These are phyloP conservation scores for Gonium pectorale DNA, from an alignment of 139 green algal species.

Conservation along the genomic window DNA sequence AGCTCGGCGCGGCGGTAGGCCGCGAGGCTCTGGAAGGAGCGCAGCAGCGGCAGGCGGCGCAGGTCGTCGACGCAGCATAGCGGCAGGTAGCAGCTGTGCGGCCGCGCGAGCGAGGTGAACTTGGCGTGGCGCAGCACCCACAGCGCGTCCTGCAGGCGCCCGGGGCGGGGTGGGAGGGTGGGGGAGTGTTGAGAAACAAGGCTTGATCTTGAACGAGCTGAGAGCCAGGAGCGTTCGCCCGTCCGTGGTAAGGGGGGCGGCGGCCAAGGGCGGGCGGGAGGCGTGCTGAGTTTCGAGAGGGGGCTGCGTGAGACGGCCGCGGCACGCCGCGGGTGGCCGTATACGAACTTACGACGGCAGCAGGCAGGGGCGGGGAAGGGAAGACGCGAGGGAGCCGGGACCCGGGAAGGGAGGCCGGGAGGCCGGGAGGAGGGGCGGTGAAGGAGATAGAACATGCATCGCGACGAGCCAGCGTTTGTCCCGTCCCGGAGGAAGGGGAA, in stretches of 20 bases:
- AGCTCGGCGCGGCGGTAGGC: constrained; percentile 54
- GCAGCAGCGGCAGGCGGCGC: constrained; percentile 76
- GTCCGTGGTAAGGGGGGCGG: background rate
- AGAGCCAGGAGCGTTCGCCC: too few species aligned
- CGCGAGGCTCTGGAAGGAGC: constrained; percentile 75
- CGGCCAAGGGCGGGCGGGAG: background rate
- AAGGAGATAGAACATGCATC: too few species aligned
- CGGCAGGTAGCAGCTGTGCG: constrained; percentile 72
- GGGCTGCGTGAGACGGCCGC: background rate
- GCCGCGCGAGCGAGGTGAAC: constrained; percentile 60
- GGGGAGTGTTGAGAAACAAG: too few species aligned
- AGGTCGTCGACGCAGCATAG: constrained; percentile 69
- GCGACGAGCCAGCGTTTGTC: too few species aligned
- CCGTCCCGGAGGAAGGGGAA: too few species aligned
- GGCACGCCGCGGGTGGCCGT: too few species aligned
- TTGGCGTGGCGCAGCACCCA: constrained; percentile 80
- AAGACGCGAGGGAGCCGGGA: too few species aligned
- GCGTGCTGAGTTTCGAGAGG: background rate
- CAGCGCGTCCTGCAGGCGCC: constrained; percentile 66
- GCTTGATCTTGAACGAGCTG: too few species aligned
- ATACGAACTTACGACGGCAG: too few species aligned
- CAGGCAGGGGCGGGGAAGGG: too few species aligned
- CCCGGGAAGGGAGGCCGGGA: too few species aligned
- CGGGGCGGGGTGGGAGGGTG: background rate
- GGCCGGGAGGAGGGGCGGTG: too few species aligned